Percentiles rank a stretch among this genome's conserved stretches.
phyloP scores from a whole-genome alignment of 2,329 filamentous ascomycete species.

The Rutstroemia sp. region DNA sequence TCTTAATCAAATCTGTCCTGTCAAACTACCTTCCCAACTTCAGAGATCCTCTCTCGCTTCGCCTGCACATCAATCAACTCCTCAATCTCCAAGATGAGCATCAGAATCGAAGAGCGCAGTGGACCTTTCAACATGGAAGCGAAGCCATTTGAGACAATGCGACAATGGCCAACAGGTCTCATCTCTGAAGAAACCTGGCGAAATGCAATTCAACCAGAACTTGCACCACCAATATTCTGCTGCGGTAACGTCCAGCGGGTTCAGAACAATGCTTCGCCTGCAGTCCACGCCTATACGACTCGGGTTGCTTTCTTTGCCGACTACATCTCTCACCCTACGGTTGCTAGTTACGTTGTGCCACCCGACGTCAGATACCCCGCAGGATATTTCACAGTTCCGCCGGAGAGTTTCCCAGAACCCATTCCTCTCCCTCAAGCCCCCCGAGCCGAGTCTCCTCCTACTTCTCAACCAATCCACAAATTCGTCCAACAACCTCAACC shows the following conservation, averaged over 20 bases:
- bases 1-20: too few relatives aligned
- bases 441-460: neutral
- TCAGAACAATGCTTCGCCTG: too few relatives aligned
- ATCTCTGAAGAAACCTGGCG: neutral
- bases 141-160: too few relatives aligned
- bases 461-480: too few relatives aligned
- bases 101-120: too few relatives aligned
- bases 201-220: neutral
- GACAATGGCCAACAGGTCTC: too few relatives aligned
- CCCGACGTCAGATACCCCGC: neutral
- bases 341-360: neutral
- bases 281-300: neutral
- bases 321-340: neutral
- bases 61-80: too few relatives aligned
- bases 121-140: too few relatives aligned
- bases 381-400: neutral
- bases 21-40: too few relatives aligned
- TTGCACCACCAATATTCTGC: neutral
- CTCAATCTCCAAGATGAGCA: too few relatives aligned
- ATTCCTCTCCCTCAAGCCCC: neutral
- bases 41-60: too few relatives aligned
- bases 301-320: neutral
- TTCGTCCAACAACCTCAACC: too few relatives aligned
- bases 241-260: neutral
- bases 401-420: neutral